phyloP scores from a whole-genome alignment of 192 early-diverging fungal genomes.

The Linnemannia exigua region DNA sequence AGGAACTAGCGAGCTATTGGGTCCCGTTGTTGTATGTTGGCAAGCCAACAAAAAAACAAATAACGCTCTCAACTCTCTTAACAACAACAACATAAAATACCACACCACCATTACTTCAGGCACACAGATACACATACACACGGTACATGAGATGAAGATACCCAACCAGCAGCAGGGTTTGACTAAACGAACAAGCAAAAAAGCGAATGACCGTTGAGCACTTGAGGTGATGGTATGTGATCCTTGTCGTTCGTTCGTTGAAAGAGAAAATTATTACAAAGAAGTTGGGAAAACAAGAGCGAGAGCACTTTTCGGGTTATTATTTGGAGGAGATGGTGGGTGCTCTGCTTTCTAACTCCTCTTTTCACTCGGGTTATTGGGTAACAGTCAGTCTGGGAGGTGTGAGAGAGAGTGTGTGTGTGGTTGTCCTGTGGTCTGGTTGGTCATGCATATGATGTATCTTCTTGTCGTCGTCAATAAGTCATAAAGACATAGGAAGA shows the following conservation, averaged over 20 bases:
- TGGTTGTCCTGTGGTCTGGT: not conserved
- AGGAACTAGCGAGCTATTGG: too few species aligned
- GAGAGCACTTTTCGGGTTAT: not conserved
- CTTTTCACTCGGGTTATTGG: not conserved
- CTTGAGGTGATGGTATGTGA: not conserved
- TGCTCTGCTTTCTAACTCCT: not conserved
- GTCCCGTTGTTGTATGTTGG: too few species aligned
- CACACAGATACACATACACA: too few species aligned
- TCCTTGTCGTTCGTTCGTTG: not conserved
- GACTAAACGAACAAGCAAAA: not conserved
- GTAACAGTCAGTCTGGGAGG: too few species aligned
- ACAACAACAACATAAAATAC: too few species aligned
- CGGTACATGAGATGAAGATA: too few species aligned
- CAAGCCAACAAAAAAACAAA: too few species aligned
- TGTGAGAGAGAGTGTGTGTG: not conserved
- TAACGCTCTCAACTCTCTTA: too few species aligned
- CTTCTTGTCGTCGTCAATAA: too few species aligned
- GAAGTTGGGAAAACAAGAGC: not conserved
- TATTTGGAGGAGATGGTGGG: not conserved
- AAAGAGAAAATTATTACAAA: conserved; percentile 4
- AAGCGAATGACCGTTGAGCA: not conserved
- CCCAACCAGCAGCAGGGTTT: not conserved
- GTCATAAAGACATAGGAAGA: too few species aligned
- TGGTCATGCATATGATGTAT: too few species aligned
- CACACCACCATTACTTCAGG: too few species aligned